These are phyloP conservation scores for Centaurea solstitialis DNA, from an alignment of 129 eudicot genomes.

Conservation along the genomic window DNA sequence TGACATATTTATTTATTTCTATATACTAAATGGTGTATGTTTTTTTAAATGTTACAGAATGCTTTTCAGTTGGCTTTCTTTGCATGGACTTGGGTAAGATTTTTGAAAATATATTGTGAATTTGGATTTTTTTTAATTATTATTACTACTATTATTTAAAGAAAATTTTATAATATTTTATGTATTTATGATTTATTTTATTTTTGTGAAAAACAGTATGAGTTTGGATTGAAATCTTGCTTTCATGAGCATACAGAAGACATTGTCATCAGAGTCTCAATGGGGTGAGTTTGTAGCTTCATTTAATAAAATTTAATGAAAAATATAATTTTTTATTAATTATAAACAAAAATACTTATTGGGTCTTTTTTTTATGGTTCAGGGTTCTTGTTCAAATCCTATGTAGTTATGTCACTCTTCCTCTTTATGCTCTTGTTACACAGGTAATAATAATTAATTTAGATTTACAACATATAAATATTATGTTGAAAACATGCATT, in stretches of 20 bases:
- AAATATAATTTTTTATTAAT: no score
- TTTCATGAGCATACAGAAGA: constrained; percentile 44
- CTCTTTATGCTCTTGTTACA: constrained; percentile 85
- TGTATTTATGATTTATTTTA: neutral
- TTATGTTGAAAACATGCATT: neutral
- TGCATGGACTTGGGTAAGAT: constrained; percentile 70
- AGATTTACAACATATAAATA: neutral
- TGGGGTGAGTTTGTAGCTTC: constrained; percentile 50
- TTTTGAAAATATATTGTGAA: neutral
- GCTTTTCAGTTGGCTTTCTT: constrained; percentile 76
- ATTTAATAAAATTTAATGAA: neutral
- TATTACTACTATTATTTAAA: neutral
- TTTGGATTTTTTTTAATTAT: no score
- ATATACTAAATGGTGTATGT: neutral
- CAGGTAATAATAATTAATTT: constrained; percentile 44
- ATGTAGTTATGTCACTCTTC: constrained; percentile 83
- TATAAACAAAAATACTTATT: neutral
- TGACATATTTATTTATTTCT: neutral
- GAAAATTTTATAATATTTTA: neutral
- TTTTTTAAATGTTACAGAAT: constrained; percentile 44
- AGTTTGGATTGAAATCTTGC: constrained; percentile 59
- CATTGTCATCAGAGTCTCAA: constrained; percentile 44
- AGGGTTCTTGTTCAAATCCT: constrained; percentile 62
- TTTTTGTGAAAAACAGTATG: constrained; percentile 42
- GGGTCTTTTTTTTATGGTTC: neutral